Base-by-base conservation (phyloP, 345 rosid genomes). In the Brassica nigra region DNA sequence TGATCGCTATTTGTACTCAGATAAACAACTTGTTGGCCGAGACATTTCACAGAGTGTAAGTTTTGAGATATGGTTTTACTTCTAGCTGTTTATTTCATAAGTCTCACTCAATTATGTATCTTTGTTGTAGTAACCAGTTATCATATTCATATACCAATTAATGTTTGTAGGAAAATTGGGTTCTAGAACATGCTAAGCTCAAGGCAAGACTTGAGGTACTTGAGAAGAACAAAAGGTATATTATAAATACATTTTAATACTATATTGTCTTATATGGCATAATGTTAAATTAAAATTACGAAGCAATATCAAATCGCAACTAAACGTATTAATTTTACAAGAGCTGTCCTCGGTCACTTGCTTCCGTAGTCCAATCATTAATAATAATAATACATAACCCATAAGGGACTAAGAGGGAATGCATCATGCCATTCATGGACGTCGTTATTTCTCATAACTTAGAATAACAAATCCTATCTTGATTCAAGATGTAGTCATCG, bases 171-270 rank as follows among this genome's bases (percentile, higher is more conserved):
- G 90, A 88, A 75, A 90, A 86, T 84, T 92, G 97, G 97, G 85
- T 86, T 61, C 78, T 95, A 76, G 94, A 95, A 58, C 86, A 90
- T 84, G 94, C 97, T 62, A 92, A 90, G 88, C 93, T 95, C 64
- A 95, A 92, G 84, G 95, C 94, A 39, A 87, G 97, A 80, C 69
- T 91, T 82, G 99, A 95, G 79, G 85, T 95, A 72, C 79, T 95
- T 70, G 92, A 90, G 76, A 89, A 78, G 85, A 95, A 92, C 85
- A 87, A 89, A 74, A 91, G 89, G 99, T 89, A 87, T n/a, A 39
- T 34, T 89, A 0, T 2, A 39, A 39, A 39, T 39, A 39, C 47
- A 39, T 39, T 39, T 4, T 63, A 39, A 3, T 39, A 39, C 47
- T 39, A 30, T 72, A 36, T 3, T 23, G 14, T 47, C 3, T 23